Evolutionary conservation across 1,284 basidiomycete genomes (phyloP), one percentile per base, ranked within the genome.

Genomic region (Marasmius sp.): DNA sequence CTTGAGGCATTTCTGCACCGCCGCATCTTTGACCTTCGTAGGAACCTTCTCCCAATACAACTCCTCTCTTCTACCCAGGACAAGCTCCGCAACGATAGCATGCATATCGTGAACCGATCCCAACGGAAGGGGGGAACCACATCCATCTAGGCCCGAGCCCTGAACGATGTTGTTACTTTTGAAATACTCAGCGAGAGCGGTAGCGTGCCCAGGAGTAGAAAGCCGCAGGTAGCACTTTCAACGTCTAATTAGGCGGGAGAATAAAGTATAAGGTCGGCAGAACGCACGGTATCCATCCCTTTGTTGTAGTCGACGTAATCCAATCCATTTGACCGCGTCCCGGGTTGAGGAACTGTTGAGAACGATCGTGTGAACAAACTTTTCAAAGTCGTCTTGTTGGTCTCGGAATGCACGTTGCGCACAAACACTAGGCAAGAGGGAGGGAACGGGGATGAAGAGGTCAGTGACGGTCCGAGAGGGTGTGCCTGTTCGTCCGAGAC

Each of bases 41-140:
- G 91, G 91, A 0, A 93, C 84, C 66, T 87, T 88, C 60, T 85
- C 81, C 91, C 91, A 93, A 67, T 93, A 93, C 18, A 93, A 60
- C 64, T 82, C 83, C 68, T 92, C 91, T 57, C 81, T 78, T 68
- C 76, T 84, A 2, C 88, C 90, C 9, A 74, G 71, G 0, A 93
- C 82, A 34, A 86, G 59, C 68, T 91, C 89, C 43, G 82, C 66
- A 14, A 62, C 55, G 12, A 91, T 80, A 0, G 74, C 63, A 39
- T 64, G 68, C 60, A 18, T 33, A n/a, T 36, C 55, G 8, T 43
- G 65, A 58, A 22, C 38, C 48, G 58, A 20, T 50, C 12, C 18
- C 22, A 52, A 16, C 48, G 18, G 22, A 18, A 39, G 12, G 33
- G 61, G 39, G 10, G 62, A 67, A 1, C 83, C 81, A 2, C 49